Conservation (phyloP, 1,284 basidiomycete genomes). For the Ustilago crameri region DNA sequence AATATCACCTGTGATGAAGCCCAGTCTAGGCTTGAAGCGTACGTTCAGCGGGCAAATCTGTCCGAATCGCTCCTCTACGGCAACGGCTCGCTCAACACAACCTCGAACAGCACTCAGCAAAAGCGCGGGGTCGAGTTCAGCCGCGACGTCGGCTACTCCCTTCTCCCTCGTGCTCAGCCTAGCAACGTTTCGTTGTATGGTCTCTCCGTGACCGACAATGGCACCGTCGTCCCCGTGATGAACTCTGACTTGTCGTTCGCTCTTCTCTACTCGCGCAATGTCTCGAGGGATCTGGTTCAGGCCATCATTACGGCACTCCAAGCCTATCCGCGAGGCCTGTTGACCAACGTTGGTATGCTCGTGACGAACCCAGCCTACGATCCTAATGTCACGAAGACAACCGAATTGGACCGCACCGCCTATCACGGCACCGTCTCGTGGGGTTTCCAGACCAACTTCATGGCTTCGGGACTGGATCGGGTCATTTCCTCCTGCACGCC, state of each 20-base stretch:
- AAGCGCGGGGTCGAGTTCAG: slow-evolving; percentile 13
- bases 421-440: slow-evolving; percentile 72
- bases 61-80: slow-evolving; percentile 66
- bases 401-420: slow-evolving; percentile 69
- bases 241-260: slow-evolving; percentile 70
- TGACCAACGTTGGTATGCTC: slow-evolving; percentile 71
- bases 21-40: slow-evolving; percentile 69
- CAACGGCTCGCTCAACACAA: slow-evolving; percentile 39
- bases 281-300: slow-evolving; percentile 66
- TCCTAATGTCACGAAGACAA: slow-evolving; percentile 68
- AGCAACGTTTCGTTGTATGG: slow-evolving; percentile 23
- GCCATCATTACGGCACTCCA: slow-evolving; percentile 69
- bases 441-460: slow-evolving; percentile 71
- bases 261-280: slow-evolving; percentile 69
- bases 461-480: slow-evolving; percentile 70
- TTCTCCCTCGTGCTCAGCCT: slow-evolving; percentile 1
- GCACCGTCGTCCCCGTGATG: slow-evolving; percentile 56
- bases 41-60: slow-evolving; percentile 69
- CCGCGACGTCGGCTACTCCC: slow-evolving; percentile 12
- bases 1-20: slow-evolving; percentile 66
- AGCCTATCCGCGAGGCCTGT: slow-evolving; percentile 70
- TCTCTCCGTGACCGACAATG: slow-evolving; percentile 36
- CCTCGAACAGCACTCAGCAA: slow-evolving; percentile 4
- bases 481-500: slow-evolving; percentile 68
- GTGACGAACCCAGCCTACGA: slow-evolving; percentile 71